Base-by-base conservation (phyloP, 1,284 basidiomycete species). In the Athelia sp. region DNA sequence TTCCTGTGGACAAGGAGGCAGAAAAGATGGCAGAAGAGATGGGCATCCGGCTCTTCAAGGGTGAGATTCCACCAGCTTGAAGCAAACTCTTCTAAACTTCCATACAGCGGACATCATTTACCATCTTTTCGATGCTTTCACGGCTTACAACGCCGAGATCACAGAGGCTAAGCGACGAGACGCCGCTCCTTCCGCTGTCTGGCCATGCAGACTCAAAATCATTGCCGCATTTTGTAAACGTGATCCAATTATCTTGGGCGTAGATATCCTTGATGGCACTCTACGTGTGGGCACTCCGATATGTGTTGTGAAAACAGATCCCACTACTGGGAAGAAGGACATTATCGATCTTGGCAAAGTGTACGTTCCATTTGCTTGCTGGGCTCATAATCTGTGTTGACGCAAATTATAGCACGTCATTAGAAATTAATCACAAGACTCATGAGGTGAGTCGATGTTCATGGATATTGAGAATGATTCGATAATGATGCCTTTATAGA, bases 101-200 rank as follows among this genome's bases (percentile, higher is more conserved):
- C 13, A 32, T 43, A 14, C 62, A 90, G 93, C 93, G 57, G 92
- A 94, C 63, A 98, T 99, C 67, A 99, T 99, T 62, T 99, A 99
- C 71, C 97, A 99, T 68, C 73, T 99, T 50, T 98, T 99, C 68
- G 97, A 99, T 65, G 85, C 93, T 22, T 99, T 99, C 74, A 98
- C 87, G 45, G 90, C 87, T n/a, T 98, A 99, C 72, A 96, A 97
- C 67, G 79, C 81, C 52, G 90, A 95, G 70, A 93, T 99, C 50
- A 78, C 79, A 55, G 97, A 98, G 67, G 91, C 90, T n/a, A 95
- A 94, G 70, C 81, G 91, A 52, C 82, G 76, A 60, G 96, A 96
- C 65, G 93, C 95, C 1, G 93, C 95, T 1, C 92, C 92, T 14
- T 90, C 90, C 58, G 97, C 97, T 31, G 90, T 99, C 21, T 99